These are phyloP conservation scores for Lantana camara DNA, from an alignment of 257 asterid species.

Conservation along the genomic window DNA sequence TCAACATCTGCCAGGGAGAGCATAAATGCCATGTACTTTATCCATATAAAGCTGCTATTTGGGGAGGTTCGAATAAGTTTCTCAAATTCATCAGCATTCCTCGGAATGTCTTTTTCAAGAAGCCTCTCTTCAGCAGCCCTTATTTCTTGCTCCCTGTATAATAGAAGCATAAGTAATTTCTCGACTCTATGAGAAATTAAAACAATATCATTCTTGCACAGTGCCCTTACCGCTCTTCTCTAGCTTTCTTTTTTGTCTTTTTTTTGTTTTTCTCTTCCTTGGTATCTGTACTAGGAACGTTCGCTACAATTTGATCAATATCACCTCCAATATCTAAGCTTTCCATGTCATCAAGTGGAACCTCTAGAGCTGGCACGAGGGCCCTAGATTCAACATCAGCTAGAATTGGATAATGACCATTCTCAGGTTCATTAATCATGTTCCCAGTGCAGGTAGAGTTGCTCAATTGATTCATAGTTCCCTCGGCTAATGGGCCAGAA, in stretches of 20 bases:
- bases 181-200: constrained; percentile 6
- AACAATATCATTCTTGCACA: constrained; percentile 20
- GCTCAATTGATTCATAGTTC: constrained; percentile 33
- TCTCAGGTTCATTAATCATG: constrained; percentile 33
- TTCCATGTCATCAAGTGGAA: constrained; percentile 78
- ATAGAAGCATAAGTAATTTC: constrained; percentile 1
- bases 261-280: constrained; percentile 57
- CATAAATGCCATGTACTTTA: constrained; percentile 89
- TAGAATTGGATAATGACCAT: constrained; percentile 41
- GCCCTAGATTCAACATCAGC: constrained; percentile 78
- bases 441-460: constrained; percentile 30
- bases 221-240: constrained; percentile 58
- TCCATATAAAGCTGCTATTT: constrained; percentile 89
- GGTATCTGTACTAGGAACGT: constrained; percentile 32
- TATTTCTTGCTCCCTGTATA: constrained; percentile 81
- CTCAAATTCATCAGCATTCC: constrained; percentile 87
- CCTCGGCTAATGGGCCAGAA: constrained; percentile 32
- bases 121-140: constrained; percentile 94
- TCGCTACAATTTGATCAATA: constrained; percentile 38
- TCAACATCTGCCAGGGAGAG: constrained; percentile 83
- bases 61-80: constrained; percentile 80
- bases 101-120: constrained; percentile 73
- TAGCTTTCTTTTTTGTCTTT: constrained; percentile 62
- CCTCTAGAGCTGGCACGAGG: constrained; percentile 84
- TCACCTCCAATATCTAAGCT: constrained; percentile 43